Evolutionary conservation across 345 rosid species (phyloP).

Genomic region (Erodium maritimum): DNA sequence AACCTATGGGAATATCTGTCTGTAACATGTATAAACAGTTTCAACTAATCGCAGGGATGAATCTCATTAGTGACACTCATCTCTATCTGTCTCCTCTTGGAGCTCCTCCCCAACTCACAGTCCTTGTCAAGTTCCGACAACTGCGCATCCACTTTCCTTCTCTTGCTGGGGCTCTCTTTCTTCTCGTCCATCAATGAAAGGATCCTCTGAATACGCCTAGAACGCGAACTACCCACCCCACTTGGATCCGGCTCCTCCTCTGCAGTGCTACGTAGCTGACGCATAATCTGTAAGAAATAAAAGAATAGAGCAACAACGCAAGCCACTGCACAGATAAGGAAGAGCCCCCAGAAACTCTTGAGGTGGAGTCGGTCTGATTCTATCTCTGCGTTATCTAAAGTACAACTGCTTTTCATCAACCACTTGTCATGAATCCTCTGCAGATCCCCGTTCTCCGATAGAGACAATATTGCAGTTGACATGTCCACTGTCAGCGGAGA

Average conservation of each 20-base stretch:
- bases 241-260: slow-evolving; percentile 19
- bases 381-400: slow-evolving; percentile 46
- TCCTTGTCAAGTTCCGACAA: slow-evolving; percentile 16
- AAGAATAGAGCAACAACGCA: slow-evolving; percentile 59
- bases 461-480: slow-evolving; percentile 70
- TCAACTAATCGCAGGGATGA: too few relatives aligned
- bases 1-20: too few relatives aligned
- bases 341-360: slow-evolving; percentile 81
- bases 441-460: slow-evolving; percentile 85
- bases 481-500: slow-evolving; percentile 76
- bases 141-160: slow-evolving; percentile 41
- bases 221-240: slow-evolving; percentile 15
- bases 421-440: slow-evolving; percentile 96
- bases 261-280: slow-evolving; percentile 14
- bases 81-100: slow-evolving; percentile 11
- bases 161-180: slow-evolving; percentile 37
- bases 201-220: slow-evolving; percentile 40
- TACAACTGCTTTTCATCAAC: slow-evolving; percentile 55
- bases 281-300: slow-evolving; percentile 44
- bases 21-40: too few relatives aligned
- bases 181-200: slow-evolving; percentile 75
- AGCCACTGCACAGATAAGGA: slow-evolving; percentile 63
- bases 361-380: slow-evolving; percentile 72
- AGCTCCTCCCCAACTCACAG: slow-evolving; percentile 11
- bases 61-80: background rate